phyloP scores from a whole-genome alignment of 2,329 filamentous ascomycete genomes.

The Elsinoe perseae region DNA sequence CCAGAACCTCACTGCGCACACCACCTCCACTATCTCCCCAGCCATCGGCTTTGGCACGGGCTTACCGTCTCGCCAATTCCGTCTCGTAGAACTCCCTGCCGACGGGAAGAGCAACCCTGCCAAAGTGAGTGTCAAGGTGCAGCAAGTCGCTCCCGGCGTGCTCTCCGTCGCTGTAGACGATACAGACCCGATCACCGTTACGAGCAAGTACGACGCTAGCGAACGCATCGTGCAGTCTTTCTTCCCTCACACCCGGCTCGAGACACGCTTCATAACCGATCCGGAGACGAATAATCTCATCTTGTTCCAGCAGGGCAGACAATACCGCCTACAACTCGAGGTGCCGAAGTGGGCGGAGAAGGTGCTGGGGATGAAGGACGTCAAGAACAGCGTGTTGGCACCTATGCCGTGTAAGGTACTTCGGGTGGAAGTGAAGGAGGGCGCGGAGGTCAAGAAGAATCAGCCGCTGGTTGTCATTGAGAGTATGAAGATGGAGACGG shows the following conservation, averaged over 20 bases:
- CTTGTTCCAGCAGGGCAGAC: slow-evolving; percentile 63
- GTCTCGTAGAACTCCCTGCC: slow-evolving; percentile 42
- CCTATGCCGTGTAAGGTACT: slow-evolving; percentile 98
- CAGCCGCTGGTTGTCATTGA: slow-evolving; percentile 69
- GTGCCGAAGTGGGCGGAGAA: slow-evolving; percentile 76
- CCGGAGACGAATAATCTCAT: slow-evolving; percentile 46
- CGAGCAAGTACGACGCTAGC: slow-evolving; percentile 39
- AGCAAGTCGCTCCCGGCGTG: slow-evolving; percentile 42
- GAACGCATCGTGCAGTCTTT: slow-evolving; percentile 59
- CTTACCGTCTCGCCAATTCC: slow-evolving; percentile 51
- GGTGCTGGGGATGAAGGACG: slow-evolving; percentile 74
- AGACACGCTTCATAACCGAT: slow-evolving; percentile 66
- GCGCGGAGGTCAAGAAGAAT: slow-evolving; percentile 75
- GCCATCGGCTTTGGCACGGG: slow-evolving; percentile 53
- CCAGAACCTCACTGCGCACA: slow-evolving; percentile 24
- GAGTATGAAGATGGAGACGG: slow-evolving; percentile 52
- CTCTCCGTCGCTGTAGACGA: slow-evolving; percentile 45
- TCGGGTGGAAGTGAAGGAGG: slow-evolving; percentile 77
- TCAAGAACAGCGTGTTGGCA: slow-evolving; percentile 72
- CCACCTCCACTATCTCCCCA: slow-evolving; percentile 36
- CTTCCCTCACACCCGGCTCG: slow-evolving; percentile 72
- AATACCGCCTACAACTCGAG: slow-evolving; percentile 49
- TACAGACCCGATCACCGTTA: slow-evolving; percentile 33
- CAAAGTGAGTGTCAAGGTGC: slow-evolving; percentile 38
- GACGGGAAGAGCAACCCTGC: slow-evolving; percentile 35